A percentile compares a stretch with the other conserved stretches of the same genome.
phyloP scores from a whole-genome alignment of 306 rosid genomes.

The Inga oerstediana region DNA sequence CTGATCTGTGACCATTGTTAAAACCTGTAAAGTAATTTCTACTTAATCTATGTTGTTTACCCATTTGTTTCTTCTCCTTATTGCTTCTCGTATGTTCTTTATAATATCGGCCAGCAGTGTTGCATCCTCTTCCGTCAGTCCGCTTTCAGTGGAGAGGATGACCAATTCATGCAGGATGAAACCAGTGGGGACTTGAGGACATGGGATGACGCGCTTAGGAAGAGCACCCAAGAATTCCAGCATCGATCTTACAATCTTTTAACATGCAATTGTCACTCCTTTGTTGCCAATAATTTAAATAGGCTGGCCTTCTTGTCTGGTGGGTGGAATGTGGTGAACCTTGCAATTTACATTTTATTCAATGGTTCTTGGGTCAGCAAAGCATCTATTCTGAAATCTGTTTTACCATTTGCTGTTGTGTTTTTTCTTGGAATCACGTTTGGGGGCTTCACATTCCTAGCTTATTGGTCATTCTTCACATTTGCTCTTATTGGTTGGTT shows the following conservation, averaged over 20 bases:
- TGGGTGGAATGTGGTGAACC: constrained; percentile 97
- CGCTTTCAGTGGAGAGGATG: constrained; percentile 48
- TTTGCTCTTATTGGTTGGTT: constrained; percentile 83
- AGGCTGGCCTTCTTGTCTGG: constrained; percentile 69
- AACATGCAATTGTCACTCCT: constrained; percentile 94
- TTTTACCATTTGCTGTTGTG: constrained; percentile 68
- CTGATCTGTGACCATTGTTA: constrained; percentile 14
- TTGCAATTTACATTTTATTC: constrained; percentile 74
- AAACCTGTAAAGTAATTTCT: constrained; percentile 15
- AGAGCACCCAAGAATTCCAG: constrained; percentile 88
- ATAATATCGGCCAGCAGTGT: constrained; percentile 55
- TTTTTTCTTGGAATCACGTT: constrained; percentile 66
- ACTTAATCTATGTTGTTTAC: constrained; percentile 22
- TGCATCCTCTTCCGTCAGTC: constrained; percentile 42
- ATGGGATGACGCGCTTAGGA: constrained; percentile 82
- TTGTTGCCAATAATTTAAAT: constrained; percentile 89
- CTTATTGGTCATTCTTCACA: constrained; percentile 60
- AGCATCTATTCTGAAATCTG: constrained; percentile 57
- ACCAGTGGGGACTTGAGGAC: constrained; percentile 51
- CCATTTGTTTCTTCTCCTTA: constrained; percentile 17
- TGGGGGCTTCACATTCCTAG: constrained; percentile 72
- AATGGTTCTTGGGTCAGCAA: constrained; percentile 89
- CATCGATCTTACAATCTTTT: constrained; percentile 81
- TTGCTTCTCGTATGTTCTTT: constrained; percentile 36
- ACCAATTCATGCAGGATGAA: constrained; percentile 48